Evolutionary conservation across 2,329 filamentous ascomycete genomes (phyloP).

Genomic region (Botrytis fragariae): DNA sequence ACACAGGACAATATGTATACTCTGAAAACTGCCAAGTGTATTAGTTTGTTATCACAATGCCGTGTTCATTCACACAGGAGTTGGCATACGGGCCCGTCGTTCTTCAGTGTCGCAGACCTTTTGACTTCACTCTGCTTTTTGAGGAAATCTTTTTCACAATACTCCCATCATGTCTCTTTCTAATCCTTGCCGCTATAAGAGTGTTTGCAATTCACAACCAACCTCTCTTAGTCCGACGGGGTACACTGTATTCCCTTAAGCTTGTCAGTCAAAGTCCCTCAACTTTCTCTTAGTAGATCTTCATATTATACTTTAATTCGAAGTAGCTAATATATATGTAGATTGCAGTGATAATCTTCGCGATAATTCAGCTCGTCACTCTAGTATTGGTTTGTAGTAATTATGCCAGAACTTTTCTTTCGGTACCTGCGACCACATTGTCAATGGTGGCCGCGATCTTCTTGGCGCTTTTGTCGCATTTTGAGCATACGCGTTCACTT

Average conservation of each 20-base stretch:
- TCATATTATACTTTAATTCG: not conserved
- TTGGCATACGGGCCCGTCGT: not conserved
- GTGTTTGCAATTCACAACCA: not conserved
- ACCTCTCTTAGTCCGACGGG: not conserved
- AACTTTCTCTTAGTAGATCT: not conserved
- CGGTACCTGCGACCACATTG: conserved; percentile 21
- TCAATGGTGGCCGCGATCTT: conserved; percentile 24
- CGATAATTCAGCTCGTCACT: not conserved
- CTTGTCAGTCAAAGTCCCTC: not conserved
- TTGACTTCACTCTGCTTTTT: conserved; percentile 33
- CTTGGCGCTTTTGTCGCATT: conserved; percentile 27
- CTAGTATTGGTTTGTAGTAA: not conserved
- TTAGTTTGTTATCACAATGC: not conserved
- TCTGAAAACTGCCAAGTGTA: not conserved
- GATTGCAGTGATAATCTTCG: not conserved
- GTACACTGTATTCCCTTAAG: not conserved
- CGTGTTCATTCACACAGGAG: not conserved
- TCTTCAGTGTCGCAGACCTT: conserved; percentile 16
- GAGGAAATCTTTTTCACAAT: conserved; percentile 29
- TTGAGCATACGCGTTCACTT: conserved; percentile 30
- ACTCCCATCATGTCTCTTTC: conserved; percentile 25
- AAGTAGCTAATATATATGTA: not conserved
- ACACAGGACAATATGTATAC: not conserved
- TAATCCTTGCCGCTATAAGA: conserved; percentile 2
- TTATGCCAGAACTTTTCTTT: not conserved